phyloP scores from a whole-genome alignment of 139 green algal genomes.

The Micromonas pusilla region DNA sequence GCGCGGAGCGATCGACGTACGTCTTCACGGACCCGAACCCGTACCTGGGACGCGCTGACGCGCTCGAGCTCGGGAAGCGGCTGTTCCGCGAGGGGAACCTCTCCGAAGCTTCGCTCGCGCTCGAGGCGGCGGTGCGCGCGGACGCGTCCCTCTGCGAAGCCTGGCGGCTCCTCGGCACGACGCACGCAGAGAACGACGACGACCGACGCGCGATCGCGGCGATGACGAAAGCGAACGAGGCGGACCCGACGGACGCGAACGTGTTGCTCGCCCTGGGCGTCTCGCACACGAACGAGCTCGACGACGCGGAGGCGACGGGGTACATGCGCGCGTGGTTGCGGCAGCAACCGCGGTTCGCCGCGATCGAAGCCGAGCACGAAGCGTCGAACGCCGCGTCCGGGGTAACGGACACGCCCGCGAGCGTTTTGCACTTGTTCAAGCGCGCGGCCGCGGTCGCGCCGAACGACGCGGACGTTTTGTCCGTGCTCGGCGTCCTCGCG shows the following conservation, averaged over 20 bases:
- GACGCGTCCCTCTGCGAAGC: constrained; percentile 63
- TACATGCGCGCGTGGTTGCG: neutral
- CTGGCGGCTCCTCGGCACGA: constrained; percentile 89
- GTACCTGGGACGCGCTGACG: constrained; percentile 31
- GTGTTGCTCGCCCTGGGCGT: constrained; percentile 90
- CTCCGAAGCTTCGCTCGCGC: constrained; percentile 82
- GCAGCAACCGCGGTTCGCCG: neutral
- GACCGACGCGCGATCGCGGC: constrained; percentile 61
- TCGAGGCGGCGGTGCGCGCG: constrained; percentile 85
- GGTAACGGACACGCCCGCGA: too few relatives aligned
- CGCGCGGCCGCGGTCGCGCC: constrained; percentile 34
- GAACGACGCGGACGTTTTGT: constrained; percentile 64
- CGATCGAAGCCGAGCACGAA: constrained; percentile 40
- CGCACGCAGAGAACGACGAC: constrained; percentile 98
- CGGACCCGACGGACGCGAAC: constrained; percentile 71
- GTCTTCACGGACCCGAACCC: constrained; percentile 17
- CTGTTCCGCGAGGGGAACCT: constrained; percentile 80
- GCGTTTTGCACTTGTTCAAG: constrained; percentile 32
- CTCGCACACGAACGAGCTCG: constrained; percentile 94
- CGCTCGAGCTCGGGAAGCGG: constrained; percentile 60
- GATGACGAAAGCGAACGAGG: constrained; percentile 49
- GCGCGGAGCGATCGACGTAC: neutral
- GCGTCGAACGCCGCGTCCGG: neutral
- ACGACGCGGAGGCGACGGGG: constrained; percentile 38
- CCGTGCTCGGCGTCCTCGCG: constrained; percentile 87